Conservation (phyloP, 2,329 filamentous ascomycete species). For the Exophiala spinifera region DNA sequence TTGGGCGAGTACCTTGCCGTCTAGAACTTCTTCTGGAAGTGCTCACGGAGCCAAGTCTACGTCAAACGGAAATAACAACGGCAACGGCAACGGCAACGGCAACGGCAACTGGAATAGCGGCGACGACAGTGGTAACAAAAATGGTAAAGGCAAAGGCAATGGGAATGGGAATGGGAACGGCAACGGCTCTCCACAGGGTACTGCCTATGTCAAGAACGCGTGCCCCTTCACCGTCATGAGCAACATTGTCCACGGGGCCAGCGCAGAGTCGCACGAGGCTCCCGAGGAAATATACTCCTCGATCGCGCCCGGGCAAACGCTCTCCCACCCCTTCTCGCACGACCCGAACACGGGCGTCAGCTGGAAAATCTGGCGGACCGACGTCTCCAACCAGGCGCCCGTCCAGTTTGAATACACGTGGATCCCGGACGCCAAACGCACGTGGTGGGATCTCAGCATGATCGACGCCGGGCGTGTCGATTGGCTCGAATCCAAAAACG, state of each 20-base stretch:
- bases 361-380: conserved; percentile 19
- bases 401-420: conserved; percentile 18
- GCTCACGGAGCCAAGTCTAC: neutral
- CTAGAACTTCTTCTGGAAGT: neutral
- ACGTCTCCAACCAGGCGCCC: conserved; percentile 8
- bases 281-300: conserved; percentile 12
- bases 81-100: neutral
- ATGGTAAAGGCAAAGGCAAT: neutral
- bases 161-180: neutral
- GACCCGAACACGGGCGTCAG: conserved; percentile 16
- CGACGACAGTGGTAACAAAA: too few species aligned
- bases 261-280: neutral
- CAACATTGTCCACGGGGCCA: conserved; percentile 19
- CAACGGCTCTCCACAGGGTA: neutral
- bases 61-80: neutral
- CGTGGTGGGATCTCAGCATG: conserved; percentile 23
- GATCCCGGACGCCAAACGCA: neutral
- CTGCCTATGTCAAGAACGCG: conserved; percentile 8
- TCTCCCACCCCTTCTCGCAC: conserved; percentile 11
- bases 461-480: conserved; percentile 13
- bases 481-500: conserved; percentile 4
- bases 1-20: neutral
- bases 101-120: neutral
- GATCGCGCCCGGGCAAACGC: conserved; percentile 2
- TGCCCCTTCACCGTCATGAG: conserved; percentile 16